Evolutionary conservation across 441 rosid species (phyloP).

Genomic region (Manihot esculenta): DNA sequence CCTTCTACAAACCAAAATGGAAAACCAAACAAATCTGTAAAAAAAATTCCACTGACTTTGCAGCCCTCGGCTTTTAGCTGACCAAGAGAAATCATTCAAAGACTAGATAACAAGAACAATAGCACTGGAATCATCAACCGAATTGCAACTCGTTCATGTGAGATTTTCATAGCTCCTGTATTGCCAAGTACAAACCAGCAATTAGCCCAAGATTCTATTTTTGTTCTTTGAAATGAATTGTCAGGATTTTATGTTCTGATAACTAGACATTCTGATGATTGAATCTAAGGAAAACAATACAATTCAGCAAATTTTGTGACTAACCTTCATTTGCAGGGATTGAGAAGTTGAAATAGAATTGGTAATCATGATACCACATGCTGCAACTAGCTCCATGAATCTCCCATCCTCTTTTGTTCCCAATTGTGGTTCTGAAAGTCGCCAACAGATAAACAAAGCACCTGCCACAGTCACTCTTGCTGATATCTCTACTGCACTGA

Average conservation of each 20-base stretch:
- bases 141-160: conserved; percentile 12
- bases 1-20: too few species aligned
- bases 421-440: conserved; percentile 29
- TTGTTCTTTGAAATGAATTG: too few species aligned
- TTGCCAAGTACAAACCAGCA: not conserved
- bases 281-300: too few species aligned
- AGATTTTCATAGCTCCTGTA: conserved; percentile 25
- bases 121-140: conserved; percentile 17
- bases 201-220: not conserved
- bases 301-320: not conserved
- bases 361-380: conserved; percentile 41
- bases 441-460: conserved; percentile 31
- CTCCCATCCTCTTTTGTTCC: conserved; percentile 41
- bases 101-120: conserved; percentile 18
- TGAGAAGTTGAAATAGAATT: conserved; percentile 37
- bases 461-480: conserved; percentile 24
- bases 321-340: conserved; percentile 29
- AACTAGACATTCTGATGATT: not conserved
- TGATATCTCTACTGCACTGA: conserved; percentile 41
- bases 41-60: not conserved
- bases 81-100: not conserved
- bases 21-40: not conserved
- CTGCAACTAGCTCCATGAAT: conserved; percentile 46
- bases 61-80: not conserved
- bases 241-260: not conserved